These are phyloP conservation scores for Physcomitrium patens DNA, from an alignment of 225 moss, liverwort and hornwort species.

Conservation along the genomic window DNA sequence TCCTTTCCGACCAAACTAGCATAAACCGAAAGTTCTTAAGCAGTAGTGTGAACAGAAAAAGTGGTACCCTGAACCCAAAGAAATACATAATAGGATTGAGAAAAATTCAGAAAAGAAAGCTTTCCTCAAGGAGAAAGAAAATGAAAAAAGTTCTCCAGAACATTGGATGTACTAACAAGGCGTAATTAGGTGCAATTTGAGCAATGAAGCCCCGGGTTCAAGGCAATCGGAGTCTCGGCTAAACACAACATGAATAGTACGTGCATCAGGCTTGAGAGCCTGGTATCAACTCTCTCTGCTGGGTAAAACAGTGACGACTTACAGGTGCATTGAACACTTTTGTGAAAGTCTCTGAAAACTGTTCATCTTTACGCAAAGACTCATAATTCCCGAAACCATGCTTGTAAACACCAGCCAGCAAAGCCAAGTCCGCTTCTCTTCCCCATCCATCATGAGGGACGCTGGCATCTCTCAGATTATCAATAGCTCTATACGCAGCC, in stretches of 20 bases:
- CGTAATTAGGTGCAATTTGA: background rate
- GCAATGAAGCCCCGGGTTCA: conserved; percentile 5
- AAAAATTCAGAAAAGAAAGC: conserved; percentile 24
- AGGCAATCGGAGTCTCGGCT: background rate
- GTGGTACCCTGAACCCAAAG: conserved; percentile 8
- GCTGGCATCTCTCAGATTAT: conserved; percentile 74
- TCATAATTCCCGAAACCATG: conserved; percentile 87
- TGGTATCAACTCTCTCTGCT: conserved; percentile 5
- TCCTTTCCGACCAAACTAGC: conserved; percentile 23
- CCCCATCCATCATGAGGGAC: conserved; percentile 75
- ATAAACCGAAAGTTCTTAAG: conserved; percentile 1
- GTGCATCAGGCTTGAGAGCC: background rate
- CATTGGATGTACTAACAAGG: conserved; percentile 6
- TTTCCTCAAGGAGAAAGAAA: conserved; percentile 6
- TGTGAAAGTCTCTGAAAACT: conserved; percentile 70
- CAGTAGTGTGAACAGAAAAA: conserved; percentile 9
- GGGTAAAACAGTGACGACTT: conserved; percentile 31
- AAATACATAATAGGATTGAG: conserved; percentile 4
- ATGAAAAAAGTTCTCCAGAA: background rate
- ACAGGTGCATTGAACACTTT: conserved; percentile 53
- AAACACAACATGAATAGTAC: background rate
- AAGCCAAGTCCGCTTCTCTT: conserved; percentile 73
- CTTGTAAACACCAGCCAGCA: conserved; percentile 78
- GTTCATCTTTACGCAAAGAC: conserved; percentile 67
- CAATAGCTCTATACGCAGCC: conserved; percentile 79